Conservation (phyloP, 208 protist species). For the Balamuthia mandrillaris region DNA sequence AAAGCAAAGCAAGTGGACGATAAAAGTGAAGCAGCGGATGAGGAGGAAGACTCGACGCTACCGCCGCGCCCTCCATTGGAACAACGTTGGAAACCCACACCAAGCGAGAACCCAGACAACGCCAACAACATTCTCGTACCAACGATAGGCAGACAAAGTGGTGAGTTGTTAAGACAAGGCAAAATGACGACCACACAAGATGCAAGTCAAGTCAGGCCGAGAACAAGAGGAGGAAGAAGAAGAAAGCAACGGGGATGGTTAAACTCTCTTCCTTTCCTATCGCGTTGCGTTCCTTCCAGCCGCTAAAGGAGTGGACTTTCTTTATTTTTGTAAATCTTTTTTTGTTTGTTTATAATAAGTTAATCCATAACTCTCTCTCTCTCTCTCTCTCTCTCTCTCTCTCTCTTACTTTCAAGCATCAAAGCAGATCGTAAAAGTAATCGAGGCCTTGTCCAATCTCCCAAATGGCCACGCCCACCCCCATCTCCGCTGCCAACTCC, state of each 20-base stretch:
- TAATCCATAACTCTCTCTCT: neutral
- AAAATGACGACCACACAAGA: too few relatives aligned
- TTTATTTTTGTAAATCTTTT: neutral
- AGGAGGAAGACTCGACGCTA: neutral
- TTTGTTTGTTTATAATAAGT: neutral
- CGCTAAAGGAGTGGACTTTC: slow-evolving; percentile 31
- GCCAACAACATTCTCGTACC: too few relatives aligned
- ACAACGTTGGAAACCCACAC: too few relatives aligned
- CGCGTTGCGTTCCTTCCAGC: neutral
- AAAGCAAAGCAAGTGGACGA: too few relatives aligned
- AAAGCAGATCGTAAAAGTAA: slow-evolving; percentile 29
- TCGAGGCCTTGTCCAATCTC: slow-evolving; percentile 44
- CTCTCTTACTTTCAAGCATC: too few relatives aligned
- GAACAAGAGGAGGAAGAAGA: neutral
- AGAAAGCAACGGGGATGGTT: neutral
- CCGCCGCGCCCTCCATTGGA: neutral
- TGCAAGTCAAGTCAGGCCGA: too few relatives aligned
- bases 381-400: neutral
- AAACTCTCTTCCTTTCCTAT: neutral
- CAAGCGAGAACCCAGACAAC: too few relatives aligned
- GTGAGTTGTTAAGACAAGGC: too few relatives aligned
- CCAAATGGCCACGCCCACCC: slow-evolving; percentile 20
- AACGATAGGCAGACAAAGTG: too few relatives aligned
- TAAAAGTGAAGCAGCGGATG: neutral
- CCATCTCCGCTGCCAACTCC: neutral